These are phyloP conservation scores for Melampsora larici-populina DNA, from an alignment of 1,284 basidiomycete species.

Conservation along the genomic window DNA sequence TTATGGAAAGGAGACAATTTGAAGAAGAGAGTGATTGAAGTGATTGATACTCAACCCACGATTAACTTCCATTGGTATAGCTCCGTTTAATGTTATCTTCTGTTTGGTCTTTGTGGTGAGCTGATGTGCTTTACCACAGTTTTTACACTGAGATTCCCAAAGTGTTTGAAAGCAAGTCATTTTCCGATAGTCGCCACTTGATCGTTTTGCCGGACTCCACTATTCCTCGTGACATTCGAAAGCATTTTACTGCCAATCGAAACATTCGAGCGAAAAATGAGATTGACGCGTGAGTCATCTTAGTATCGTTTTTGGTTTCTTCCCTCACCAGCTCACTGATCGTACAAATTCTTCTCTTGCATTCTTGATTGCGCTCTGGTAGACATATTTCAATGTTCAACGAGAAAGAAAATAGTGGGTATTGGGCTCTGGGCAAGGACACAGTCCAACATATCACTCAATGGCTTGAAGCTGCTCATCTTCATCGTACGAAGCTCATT, in stretches of 20 bases:
- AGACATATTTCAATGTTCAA: slow-evolving; percentile 40
- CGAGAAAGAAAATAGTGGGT: slow-evolving; percentile 29
- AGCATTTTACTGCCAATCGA: slow-evolving; percentile 12
- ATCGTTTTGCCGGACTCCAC: slow-evolving; percentile 24
- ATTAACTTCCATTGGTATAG: slow-evolving; percentile 32
- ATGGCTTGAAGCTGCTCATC: slow-evolving; percentile 27
- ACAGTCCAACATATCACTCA: slow-evolving; percentile 19
- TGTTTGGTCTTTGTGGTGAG: not conserved
- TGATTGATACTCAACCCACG: slow-evolving; percentile 8
- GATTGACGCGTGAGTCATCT: slow-evolving; percentile 27
- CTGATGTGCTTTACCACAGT: not conserved
- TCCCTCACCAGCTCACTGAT: not conserved
- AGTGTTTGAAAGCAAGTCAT: not conserved
- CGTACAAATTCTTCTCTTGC: not conserved
- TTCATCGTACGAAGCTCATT: not conserved
- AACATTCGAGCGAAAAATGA: slow-evolving; percentile 28
- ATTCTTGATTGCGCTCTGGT: not conserved
- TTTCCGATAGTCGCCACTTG: slow-evolving; percentile 23
- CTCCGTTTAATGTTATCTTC: not conserved
- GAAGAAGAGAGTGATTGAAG: slow-evolving; percentile 15
- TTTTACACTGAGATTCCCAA: slow-evolving; percentile 39
- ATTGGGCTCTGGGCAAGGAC: slow-evolving; percentile 26
- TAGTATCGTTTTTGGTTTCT: not conserved
- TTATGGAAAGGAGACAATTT: slow-evolving; percentile 21
- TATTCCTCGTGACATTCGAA: not conserved